phyloP scores from a whole-genome alignment of 768 basidiomycete genomes.

The Phylloporus sp. region DNA sequence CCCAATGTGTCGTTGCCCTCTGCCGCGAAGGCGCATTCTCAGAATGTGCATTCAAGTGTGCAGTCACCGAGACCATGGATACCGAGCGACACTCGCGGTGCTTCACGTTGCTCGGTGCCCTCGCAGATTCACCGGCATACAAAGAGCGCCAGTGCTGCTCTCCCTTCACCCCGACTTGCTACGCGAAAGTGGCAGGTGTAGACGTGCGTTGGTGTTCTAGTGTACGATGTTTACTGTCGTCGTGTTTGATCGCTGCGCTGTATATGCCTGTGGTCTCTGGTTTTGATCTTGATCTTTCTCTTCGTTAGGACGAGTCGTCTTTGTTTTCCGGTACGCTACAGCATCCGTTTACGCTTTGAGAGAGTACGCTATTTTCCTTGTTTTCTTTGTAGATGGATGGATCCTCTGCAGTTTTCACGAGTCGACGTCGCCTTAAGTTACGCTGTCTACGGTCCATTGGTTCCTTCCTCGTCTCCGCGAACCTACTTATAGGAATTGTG shows the following conservation, averaged over 20 bases:
- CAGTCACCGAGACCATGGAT: background rate
- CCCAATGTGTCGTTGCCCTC: background rate
- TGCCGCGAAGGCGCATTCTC: background rate
- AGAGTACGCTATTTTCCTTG: background rate
- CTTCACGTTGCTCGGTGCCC: conserved; percentile 4
- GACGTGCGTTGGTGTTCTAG: background rate
- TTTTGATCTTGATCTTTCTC: background rate
- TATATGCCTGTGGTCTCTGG: background rate
- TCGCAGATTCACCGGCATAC: conserved; percentile 6
- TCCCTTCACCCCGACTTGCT: background rate
- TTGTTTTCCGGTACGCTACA: background rate
- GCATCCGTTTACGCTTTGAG: background rate
- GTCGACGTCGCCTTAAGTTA: background rate
- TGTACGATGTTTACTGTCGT: background rate
- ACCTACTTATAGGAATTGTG: background rate
- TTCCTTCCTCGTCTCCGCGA: no score
- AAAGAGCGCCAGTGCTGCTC: background rate
- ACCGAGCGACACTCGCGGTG: background rate
- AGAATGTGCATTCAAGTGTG: background rate
- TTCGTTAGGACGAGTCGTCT: background rate
- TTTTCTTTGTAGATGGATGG: background rate
- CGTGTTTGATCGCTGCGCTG: background rate
- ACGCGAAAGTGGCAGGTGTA: conserved; percentile 8
- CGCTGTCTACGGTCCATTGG: background rate
- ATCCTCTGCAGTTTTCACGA: background rate